phyloP scores from a whole-genome alignment of 2,329 filamentous ascomycete genomes.

The Fusarium oligoseptatum region DNA sequence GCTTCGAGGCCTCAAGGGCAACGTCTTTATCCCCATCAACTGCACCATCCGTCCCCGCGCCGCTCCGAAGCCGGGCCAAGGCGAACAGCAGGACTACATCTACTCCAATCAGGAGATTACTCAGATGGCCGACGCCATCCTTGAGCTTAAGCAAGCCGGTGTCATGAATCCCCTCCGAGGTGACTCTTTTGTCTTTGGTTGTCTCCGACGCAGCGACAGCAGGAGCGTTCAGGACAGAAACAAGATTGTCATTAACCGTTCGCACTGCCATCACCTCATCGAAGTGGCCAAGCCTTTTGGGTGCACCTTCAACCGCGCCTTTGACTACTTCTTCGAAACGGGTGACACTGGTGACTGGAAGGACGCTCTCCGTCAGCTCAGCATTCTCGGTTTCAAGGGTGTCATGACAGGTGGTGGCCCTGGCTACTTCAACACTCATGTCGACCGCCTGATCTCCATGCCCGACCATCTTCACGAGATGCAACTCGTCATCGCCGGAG shows the following conservation, averaged over 20 bases:
- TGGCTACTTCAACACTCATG: conserved; percentile 57
- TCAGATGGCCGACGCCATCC: conserved; percentile 59
- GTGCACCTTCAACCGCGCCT: conserved; percentile 69
- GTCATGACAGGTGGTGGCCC: conserved; percentile 67
- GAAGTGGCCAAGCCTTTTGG: conserved; percentile 56
- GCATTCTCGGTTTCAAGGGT: conserved; percentile 61
- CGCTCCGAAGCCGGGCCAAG: conserved; percentile 19
- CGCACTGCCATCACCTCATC: conserved; percentile 58
- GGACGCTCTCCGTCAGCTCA: conserved; percentile 52
- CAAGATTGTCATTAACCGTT: conserved; percentile 54
- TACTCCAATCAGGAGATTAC: conserved; percentile 61
- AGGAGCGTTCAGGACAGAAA: background rate
- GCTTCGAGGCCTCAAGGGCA: conserved; percentile 48
- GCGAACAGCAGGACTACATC: conserved; percentile 59
- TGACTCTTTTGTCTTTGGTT: conserved; percentile 71
- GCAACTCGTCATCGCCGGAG: conserved; percentile 67
- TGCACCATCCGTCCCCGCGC: conserved; percentile 68
- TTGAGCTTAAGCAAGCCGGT: conserved; percentile 52
- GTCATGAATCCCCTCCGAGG: conserved; percentile 56
- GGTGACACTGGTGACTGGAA: conserved; percentile 32
- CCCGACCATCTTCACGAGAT: conserved; percentile 49
- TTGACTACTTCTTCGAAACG: conserved; percentile 60
- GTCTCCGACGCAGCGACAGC: conserved; percentile 48
- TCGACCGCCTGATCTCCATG: conserved; percentile 53
- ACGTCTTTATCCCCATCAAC: conserved; percentile 58